Evolutionary conservation across 108 stramenopile genomes (phyloP).

Genomic region (Cyclostephanos tholiformis): DNA sequence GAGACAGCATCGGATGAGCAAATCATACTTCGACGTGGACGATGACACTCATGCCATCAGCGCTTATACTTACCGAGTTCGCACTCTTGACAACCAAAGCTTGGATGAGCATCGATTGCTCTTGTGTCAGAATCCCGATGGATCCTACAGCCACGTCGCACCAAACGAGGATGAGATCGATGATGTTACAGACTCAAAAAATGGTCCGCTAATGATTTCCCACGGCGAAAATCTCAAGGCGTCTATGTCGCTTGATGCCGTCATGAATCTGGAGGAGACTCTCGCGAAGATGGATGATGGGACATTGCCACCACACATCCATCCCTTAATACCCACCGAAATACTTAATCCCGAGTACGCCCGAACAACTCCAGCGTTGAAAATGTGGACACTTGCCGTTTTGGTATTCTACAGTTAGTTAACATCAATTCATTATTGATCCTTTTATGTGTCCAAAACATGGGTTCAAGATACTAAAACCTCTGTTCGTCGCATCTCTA

Average conservation of each 20-base stretch:
- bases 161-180: slow-evolving; percentile 8
- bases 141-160: slow-evolving; percentile 47
- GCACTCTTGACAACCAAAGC: slow-evolving; percentile 3
- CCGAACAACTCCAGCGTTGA: slow-evolving; percentile 33
- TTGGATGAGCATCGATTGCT: slow-evolving; percentile 38
- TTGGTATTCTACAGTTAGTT: slow-evolving; percentile 89
- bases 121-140: slow-evolving; percentile 48
- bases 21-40: not conserved
- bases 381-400: slow-evolving; percentile 70
- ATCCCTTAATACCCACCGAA: slow-evolving; percentile 36
- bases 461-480: not conserved
- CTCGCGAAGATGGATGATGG: slow-evolving; percentile 24
- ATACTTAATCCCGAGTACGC: slow-evolving; percentile 38
- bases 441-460: not conserved
- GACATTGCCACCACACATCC: slow-evolving; percentile 24
- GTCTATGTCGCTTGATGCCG: slow-evolving; percentile 19
- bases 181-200: not conserved
- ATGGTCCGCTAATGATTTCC: slow-evolving; percentile 10
- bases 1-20: not conserved
- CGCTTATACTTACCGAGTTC: slow-evolving; percentile 43
- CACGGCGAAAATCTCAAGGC: slow-evolving; percentile 11
- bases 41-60: slow-evolving; percentile 13
- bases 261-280: slow-evolving; percentile 18
- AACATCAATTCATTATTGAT: not conserved
- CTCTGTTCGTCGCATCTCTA: slow-evolving; percentile 1